Evolutionary conservation across 2,329 filamentous ascomycete genomes (phyloP).

Genomic region (Ophiostoma montium): DNA sequence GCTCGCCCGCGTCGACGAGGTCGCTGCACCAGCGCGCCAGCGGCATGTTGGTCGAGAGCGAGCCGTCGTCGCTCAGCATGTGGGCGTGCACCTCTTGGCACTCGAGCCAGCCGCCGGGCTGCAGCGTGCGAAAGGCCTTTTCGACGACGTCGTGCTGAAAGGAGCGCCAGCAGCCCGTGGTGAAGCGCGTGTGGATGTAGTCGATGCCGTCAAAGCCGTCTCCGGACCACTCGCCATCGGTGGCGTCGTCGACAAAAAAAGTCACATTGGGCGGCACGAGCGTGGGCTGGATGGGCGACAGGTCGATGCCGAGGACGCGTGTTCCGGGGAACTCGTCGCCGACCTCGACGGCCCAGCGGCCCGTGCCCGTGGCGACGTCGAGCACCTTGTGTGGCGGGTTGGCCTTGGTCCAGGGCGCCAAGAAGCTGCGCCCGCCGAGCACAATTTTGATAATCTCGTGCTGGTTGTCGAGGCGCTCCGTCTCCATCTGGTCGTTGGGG

Average conservation of each 20-base stretch:
- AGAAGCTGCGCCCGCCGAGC: conserved; percentile 19
- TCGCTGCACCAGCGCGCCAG: conserved; percentile 15
- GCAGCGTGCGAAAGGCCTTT: conserved; percentile 34
- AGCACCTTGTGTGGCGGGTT: conserved; percentile 20
- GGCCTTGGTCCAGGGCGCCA: conserved; percentile 18
- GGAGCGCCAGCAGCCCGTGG: conserved; percentile 34
- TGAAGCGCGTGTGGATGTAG: conserved; percentile 38
- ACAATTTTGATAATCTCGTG: conserved; percentile 19
- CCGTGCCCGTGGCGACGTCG: conserved; percentile 35
- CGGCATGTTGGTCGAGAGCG: conserved; percentile 12
- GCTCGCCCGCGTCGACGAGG: conserved; percentile 10
- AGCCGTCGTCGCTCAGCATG: conserved; percentile 17
- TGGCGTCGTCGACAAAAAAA: conserved; percentile 57
- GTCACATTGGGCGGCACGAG: conserved; percentile 58
- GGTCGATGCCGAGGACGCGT: conserved; percentile 47
- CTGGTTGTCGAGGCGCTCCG: conserved; percentile 19
- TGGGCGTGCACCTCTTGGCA: conserved; percentile 32
- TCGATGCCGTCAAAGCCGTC: conserved; percentile 31
- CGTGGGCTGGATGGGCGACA: conserved; percentile 52
- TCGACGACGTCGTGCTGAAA: conserved; percentile 35
- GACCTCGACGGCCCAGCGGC: conserved; percentile 56
- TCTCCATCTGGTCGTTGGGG: conserved; percentile 21
- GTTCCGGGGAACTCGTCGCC: conserved; percentile 46
- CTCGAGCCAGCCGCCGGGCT: conserved; percentile 41
- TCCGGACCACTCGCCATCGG: conserved; percentile 33